Evolutionary conservation across 306 rosid species (phyloP).

Genomic region (Acmispon strigosus): DNA sequence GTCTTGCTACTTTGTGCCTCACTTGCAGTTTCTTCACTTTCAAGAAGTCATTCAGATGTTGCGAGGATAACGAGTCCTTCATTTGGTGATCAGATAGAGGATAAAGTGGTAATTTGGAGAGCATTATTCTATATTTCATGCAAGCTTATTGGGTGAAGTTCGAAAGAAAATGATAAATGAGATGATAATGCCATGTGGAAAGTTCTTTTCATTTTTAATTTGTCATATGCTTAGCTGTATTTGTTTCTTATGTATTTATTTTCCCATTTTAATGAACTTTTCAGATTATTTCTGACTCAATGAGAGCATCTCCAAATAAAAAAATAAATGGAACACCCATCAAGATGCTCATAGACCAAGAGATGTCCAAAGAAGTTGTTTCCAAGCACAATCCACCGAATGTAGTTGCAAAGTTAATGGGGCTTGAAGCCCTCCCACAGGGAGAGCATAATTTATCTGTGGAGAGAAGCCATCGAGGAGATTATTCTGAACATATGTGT

Average conservation of each 20-base stretch:
- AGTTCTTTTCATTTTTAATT: constrained; percentile 10
- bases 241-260: constrained; percentile 18
- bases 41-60: constrained; percentile 81
- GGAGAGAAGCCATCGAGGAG: constrained; percentile 47
- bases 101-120: constrained; percentile 54
- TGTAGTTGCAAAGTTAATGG: constrained; percentile 95
- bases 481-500: constrained; percentile 41
- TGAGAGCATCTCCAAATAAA: constrained; percentile 50
- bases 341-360: constrained; percentile 97
- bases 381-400: constrained; percentile 63
- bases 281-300: constrained; percentile 47
- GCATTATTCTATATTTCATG: constrained; percentile 4
- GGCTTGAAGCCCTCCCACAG: constrained; percentile 73
- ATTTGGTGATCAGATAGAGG: constrained; percentile 62
- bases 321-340: constrained; percentile 67
- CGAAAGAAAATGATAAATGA: not conserved
- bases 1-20: constrained; percentile 20
- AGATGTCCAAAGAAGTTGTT: constrained; percentile 73
- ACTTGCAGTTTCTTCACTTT: constrained; percentile 55
- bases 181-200: not conserved
- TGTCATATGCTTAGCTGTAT: not conserved
- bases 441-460: constrained; percentile 45
- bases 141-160: not conserved
- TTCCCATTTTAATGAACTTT: constrained; percentile 17
- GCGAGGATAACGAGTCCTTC: constrained; percentile 40